Evolutionary conservation across 192 early-diverging fungal genomes (phyloP).

Genomic region (Coemansia nantahalensis): DNA sequence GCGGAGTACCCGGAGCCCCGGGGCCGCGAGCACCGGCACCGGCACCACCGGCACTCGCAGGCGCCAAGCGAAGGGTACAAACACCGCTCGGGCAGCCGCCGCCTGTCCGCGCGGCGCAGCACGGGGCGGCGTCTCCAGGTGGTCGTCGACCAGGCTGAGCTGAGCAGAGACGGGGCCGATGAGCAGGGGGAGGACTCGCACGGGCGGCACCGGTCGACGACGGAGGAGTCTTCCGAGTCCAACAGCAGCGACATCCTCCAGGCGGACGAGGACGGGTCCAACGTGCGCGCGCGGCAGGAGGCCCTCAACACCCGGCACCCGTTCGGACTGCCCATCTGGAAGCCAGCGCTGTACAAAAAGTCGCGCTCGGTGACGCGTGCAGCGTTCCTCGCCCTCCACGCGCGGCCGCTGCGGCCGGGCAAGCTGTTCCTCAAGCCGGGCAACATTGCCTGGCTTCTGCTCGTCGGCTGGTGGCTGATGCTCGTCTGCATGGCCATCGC

Average conservation of each 20-base stretch:
- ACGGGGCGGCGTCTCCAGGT: conserved; percentile 23
- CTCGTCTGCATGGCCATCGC: conserved; percentile 63
- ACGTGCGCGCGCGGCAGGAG: conserved; percentile 55
- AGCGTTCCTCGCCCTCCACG: conserved; percentile 80
- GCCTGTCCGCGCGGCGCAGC: conserved; percentile 28
- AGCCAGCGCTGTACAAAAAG: conserved; percentile 96
- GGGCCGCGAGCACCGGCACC: conserved; percentile 22
- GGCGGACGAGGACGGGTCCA: conserved; percentile 42
- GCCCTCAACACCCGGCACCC: conserved; percentile 81
- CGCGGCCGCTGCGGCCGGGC: conserved; percentile 57
- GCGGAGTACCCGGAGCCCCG: conserved; percentile 18
- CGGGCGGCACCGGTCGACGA: conserved; percentile 18
- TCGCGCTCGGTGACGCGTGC: conserved; percentile 77
- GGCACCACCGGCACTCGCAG: conserved; percentile 37
- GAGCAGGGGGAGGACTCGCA: conserved; percentile 3
- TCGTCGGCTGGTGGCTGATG: conserved; percentile 90
- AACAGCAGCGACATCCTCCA: conserved; percentile 14
- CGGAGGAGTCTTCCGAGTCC: conserved; percentile 24
- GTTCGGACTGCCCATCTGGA: conserved; percentile 95
- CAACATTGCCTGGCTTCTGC: conserved; percentile 82
- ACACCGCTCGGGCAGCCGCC: conserved; percentile 10
- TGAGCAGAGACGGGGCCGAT: conserved; percentile 13
- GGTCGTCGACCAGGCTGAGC: conserved; percentile 13
- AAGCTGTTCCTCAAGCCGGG: conserved; percentile 75
- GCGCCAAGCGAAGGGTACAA: not conserved